Evolutionary conservation across 1,284 basidiomycete genomes (phyloP), one percentile per base, ranked within the genome.

Genomic region (Amylostereum chailletii): DNA sequence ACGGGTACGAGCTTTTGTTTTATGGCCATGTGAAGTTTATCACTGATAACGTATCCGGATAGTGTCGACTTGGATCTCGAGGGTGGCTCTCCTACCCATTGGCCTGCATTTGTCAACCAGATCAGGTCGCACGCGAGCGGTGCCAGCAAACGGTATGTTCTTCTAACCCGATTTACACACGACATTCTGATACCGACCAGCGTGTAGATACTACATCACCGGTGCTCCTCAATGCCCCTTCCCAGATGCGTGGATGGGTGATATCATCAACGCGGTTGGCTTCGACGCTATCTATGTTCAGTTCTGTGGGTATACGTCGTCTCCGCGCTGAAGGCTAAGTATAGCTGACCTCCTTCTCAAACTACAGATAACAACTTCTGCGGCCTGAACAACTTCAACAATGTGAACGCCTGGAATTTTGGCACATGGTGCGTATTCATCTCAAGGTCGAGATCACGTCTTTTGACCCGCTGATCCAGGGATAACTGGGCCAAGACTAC

Each of bases 31-130:
- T 19, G 19, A 19, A 6, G 11, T 11, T 45, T 34, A 30, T 7
- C 3, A 26, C 34, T 52, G 41, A 53, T n/a, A 39, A 8, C 30
- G 19, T 11, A 34, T 30, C 41, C 19, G 36, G 30, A 29, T 45
- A 81, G 80, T 36, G 64, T 85, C 48, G 82, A 85, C 57, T 63
- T 85, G 42, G 82, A 85, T 58, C 79, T 85, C 51, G 83, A 85
- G 64, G 77, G 79, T 29, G 82, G 51, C 9, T 59, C 52, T 26
- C 33, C 49, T 26, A 33, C 46, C 3, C 34, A 77, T 47, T 79
- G 72, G 60, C 62, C 67, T 11, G 68, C 78, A 0, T 84, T 86
- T 55, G 70, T 82, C 33, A 77, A 64, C 31, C 64, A 69, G 45
- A 67, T 85, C 27, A 68, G 79, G 3, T 59, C 66, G 0, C 72